Evolutionary conservation across 2,329 filamentous ascomycete species (phyloP).

Genomic region (Balansia obtecta): DNA sequence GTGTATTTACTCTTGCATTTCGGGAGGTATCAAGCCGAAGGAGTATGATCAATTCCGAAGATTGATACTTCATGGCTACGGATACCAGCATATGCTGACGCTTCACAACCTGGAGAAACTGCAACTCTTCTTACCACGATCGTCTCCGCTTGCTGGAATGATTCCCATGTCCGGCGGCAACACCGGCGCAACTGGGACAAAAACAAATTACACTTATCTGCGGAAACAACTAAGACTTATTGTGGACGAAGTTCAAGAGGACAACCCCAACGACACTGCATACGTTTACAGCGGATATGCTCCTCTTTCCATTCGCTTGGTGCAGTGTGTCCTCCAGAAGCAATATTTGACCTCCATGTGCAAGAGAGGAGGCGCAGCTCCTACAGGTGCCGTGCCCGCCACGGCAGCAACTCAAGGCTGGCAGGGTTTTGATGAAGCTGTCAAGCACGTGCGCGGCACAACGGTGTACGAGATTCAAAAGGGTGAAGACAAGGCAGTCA

Average conservation of each 20-base stretch:
- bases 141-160: constrained; percentile 67
- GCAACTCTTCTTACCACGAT: constrained; percentile 67
- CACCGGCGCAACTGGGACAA: constrained; percentile 44
- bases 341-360: constrained; percentile 63
- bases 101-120: constrained; percentile 81
- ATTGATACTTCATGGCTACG: constrained; percentile 82
- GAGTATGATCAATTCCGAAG: constrained; percentile 86
- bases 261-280: constrained; percentile 87
- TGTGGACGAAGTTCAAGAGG: constrained; percentile 92
- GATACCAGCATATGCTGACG: constrained; percentile 87
- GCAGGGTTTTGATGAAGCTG: constrained; percentile 84
- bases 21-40: constrained; percentile 74
- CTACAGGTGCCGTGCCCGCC: constrained; percentile 19
- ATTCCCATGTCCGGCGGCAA: constrained; percentile 55
- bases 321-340: constrained; percentile 90
- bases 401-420: constrained; percentile 63
- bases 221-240: constrained; percentile 81
- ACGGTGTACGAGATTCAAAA: constrained; percentile 90
- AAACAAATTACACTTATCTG: constrained; percentile 83
- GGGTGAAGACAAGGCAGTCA: constrained; percentile 83
- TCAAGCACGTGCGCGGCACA: constrained; percentile 75
- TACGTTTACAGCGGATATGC: constrained; percentile 98
- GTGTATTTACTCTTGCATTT: constrained; percentile 83
- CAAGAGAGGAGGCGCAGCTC: constrained; percentile 40
- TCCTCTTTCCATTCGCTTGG: constrained; percentile 76